These are phyloP conservation scores for Penicillium verhagenii DNA, from an alignment of 495 filamentous ascomycete genomes.

Conservation along the genomic window DNA sequence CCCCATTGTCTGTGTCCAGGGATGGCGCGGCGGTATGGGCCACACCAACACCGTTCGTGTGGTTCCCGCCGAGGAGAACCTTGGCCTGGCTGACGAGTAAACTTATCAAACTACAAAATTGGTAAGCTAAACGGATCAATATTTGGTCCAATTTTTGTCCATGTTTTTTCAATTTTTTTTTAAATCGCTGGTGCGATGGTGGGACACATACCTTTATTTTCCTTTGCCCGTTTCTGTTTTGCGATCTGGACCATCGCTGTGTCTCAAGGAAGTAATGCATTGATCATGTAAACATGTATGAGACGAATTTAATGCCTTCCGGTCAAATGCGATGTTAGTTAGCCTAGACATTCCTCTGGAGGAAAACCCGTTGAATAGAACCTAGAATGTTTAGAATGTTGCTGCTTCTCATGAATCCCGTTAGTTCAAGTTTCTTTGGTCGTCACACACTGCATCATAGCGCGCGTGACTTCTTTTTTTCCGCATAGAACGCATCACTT, in stretches of 20 bases:
- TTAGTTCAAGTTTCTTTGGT: neutral
- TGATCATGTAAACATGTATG: constrained; percentile 24
- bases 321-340: constrained; percentile 14
- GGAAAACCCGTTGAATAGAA: constrained; percentile 6
- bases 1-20: constrained; percentile 90
- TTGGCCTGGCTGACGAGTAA: constrained; percentile 48
- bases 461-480: neutral
- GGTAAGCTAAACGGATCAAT: constrained; percentile 15
- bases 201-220: constrained; percentile 29
- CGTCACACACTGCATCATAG: neutral
- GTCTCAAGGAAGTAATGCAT: constrained; percentile 21
- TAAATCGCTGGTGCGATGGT: constrained; percentile 28
- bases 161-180: constrained; percentile 10
- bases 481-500: neutral
- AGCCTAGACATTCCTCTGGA: constrained; percentile 9
- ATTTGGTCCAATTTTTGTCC: constrained; percentile 5
- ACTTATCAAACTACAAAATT: constrained; percentile 13
- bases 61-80: constrained; percentile 64
- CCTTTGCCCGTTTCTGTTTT: constrained; percentile 15
- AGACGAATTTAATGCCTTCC: constrained; percentile 29
- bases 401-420: constrained; percentile 3
- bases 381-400: neutral
- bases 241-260: constrained; percentile 25
- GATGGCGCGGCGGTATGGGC: constrained; percentile 95
- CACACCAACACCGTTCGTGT: constrained; percentile 94